Evolutionary conservation across 2,329 filamentous ascomycete species (phyloP), one percentile per base, ranked within the genome.

Genomic region (Amylocarpus encephaloides): DNA sequence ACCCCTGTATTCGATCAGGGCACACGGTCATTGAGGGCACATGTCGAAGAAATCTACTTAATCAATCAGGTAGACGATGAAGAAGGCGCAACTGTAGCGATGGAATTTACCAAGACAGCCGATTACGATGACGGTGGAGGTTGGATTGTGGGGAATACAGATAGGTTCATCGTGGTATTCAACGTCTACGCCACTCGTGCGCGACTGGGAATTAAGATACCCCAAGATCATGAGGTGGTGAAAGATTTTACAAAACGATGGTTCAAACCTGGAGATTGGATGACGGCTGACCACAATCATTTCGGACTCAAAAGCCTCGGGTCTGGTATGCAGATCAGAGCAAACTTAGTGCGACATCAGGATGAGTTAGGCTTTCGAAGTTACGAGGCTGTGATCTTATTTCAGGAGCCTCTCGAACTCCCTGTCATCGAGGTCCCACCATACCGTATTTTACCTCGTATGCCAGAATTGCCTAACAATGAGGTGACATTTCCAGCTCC

Each of bases 91-190:
- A 41, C 39, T 22, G 39, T 19, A 13, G 39, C 39, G 5, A 16
- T 41, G 5, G 39, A 41, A 41, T 41, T 41, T 13, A 41, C 39
- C 6, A 22, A 41, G 26, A 19, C 15, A 41, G n/a, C 18, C 39
- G 18, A 41, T 41, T 16, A 41, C n/a, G n/a, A 38, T 41, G 39
- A 41, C 6, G n/a, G 12, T 6, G 15, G 22, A 18, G 39, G 22
- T 26, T 26, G 22, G 22, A 26, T 22, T 16, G 9, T 9, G 12
- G 5, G 13, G 13, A 22, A 19, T 10, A 15, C 4, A 16, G 18
- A 41, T 18, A 41, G 39, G 26, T 41, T 41, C 39, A 18, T 41
- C 26, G 39, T 41, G 39, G 39, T 41, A n/a, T 41, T 41, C 16
- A 41, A 41, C 9, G 26, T 41, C 39, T 41, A 41, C 26, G 18